These are phyloP conservation scores for Fusarium tanahbumbuense DNA, from an alignment of 2,329 filamentous ascomycete species.

Conservation along the genomic window DNA sequence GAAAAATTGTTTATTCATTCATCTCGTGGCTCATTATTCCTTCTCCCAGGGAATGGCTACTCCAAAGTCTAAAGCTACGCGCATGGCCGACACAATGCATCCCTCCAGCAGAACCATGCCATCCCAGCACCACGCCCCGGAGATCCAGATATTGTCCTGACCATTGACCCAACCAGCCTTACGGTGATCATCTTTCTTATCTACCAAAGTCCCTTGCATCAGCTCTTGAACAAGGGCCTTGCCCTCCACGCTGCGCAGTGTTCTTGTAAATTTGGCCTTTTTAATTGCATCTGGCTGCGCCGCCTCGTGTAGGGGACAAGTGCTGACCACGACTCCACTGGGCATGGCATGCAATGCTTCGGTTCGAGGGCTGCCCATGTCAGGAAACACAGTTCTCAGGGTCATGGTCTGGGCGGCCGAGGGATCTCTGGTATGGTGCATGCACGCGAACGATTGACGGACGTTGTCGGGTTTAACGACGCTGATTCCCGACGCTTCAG, in stretches of 20 bases:
- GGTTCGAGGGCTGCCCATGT: conserved; percentile 50
- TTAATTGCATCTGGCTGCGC: conserved; percentile 57
- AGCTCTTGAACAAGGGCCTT: conserved; percentile 60
- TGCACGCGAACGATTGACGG: conserved; percentile 35
- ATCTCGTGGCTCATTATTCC: conserved; percentile 20
- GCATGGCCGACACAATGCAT: conserved; percentile 68
- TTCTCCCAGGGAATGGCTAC: conserved; percentile 56
- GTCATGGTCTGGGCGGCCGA: conserved; percentile 50
- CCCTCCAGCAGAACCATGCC: conserved; percentile 72
- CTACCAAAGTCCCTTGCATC: conserved; percentile 46
- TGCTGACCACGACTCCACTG: conserved; percentile 64
- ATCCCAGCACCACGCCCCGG: conserved; percentile 73
- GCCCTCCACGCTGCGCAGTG: conserved; percentile 62
- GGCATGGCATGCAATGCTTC: conserved; percentile 65
- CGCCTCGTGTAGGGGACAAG: conserved; percentile 56
- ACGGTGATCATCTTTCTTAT: conserved; percentile 11
- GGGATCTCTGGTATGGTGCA: conserved; percentile 44
- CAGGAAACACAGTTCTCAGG: conserved; percentile 52
- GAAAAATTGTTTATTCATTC: not conserved
- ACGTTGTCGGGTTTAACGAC: conserved; percentile 16
- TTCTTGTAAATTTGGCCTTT: conserved; percentile 62
- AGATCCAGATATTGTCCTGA: conserved; percentile 64
- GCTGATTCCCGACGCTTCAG: not conserved
- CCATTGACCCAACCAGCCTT: conserved; percentile 63
- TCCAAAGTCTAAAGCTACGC: conserved; percentile 63